A percentile compares a stretch with the other conserved stretches of the same genome.
Conservation (phyloP, 2,329 filamentous ascomycete genomes). For the Drechslerella coelobrocha region DNA sequence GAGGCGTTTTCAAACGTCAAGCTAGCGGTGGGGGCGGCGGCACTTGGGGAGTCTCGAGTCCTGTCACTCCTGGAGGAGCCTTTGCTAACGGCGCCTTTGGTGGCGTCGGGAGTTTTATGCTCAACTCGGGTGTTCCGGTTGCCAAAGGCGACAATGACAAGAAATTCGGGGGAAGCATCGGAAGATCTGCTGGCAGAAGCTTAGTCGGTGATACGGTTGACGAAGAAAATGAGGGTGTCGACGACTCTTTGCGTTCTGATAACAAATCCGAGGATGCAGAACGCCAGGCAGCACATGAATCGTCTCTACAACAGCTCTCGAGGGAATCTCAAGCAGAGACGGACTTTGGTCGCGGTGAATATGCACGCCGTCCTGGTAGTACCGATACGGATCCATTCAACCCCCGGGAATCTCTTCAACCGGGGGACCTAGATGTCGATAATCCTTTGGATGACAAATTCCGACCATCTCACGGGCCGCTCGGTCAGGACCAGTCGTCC, state of each 20-base stretch:
- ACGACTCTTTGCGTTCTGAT: constrained; percentile 77
- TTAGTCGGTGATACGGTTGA: constrained; percentile 41
- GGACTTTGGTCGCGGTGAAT: constrained; percentile 60
- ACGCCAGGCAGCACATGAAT: constrained; percentile 29
- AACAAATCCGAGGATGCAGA: constrained; percentile 53
- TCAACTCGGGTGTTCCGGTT: constrained; percentile 65
- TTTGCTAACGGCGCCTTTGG: constrained; percentile 71
- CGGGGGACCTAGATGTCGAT: constrained; percentile 77
- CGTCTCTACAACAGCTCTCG: constrained; percentile 56
- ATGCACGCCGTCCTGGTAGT: constrained; percentile 64
- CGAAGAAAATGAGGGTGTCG: constrained; percentile 63
- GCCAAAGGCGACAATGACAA: constrained; percentile 74
- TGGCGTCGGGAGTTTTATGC: constrained; percentile 66
- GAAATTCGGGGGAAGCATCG: constrained; percentile 71
- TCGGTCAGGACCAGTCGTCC: constrained; percentile 17
- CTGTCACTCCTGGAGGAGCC: constrained; percentile 66
- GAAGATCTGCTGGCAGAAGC: constrained; percentile 87
- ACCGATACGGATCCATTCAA: constrained; percentile 76
- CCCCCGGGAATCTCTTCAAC: constrained; percentile 71
- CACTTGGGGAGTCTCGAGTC: constrained; percentile 62
- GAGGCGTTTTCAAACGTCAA: constrained; percentile 62
- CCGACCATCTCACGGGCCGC: constrained; percentile 60
- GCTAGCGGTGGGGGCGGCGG: constrained; percentile 67
- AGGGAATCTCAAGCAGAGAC: constrained; percentile 60
- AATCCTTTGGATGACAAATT: constrained; percentile 62